These are phyloP conservation scores for Lobosporangium transversale DNA, from an alignment of 192 early-diverging fungal species.

Conservation along the genomic window DNA sequence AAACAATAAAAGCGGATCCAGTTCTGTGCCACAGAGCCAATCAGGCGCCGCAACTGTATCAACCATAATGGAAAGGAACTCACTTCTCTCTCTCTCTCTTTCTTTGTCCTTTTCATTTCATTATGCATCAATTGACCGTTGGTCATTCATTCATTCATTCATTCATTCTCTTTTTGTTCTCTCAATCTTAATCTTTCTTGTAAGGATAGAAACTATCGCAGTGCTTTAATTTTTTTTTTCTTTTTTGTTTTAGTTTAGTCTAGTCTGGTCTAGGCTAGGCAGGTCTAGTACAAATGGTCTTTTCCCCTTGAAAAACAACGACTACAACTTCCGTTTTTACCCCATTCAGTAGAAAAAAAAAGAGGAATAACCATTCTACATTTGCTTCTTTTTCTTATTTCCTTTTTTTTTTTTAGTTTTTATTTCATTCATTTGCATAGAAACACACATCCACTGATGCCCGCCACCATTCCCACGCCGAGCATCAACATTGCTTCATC, in stretches of 20 bases:
- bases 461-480: constrained; percentile 43
- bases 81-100: not conserved
- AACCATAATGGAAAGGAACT: no score
- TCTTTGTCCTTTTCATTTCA: not conserved
- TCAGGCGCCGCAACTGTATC: constrained; percentile 3
- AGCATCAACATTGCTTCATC: constrained; percentile 48
- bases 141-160: not conserved
- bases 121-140: not conserved
- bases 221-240: no score
- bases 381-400: not conserved
- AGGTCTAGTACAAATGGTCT: no score
- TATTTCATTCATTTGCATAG: not conserved
- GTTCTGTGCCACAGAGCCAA: constrained; percentile 16
- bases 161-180: no score
- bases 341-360: not conserved
- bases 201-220: no score
- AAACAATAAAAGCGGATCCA: not conserved
- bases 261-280: no score
- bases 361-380: not conserved
- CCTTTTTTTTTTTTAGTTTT: not conserved
- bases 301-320: no score
- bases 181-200: no score
- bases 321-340: no score
- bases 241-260: no score
- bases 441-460: constrained; percentile 12